Evolutionary conservation across 768 basidiomycete species (phyloP), one percentile per base, ranked within the genome.

Genomic region (Thelephora aurantiotincta): DNA sequence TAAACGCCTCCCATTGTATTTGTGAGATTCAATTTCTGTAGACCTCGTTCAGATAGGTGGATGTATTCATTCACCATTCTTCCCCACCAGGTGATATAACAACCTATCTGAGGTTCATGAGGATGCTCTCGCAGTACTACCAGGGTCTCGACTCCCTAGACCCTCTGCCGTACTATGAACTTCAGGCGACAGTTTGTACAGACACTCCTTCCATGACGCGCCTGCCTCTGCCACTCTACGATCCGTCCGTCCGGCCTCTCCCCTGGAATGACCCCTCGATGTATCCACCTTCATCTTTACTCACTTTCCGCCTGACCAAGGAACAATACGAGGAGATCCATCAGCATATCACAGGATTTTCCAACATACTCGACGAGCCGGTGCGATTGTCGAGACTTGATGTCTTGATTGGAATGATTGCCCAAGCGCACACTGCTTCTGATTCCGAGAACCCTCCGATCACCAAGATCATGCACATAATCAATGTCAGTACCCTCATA

Each of bases 81-180:
- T 4, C 26, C 9, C 26, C 26, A 30, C 14, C 33, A 54, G 53
- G 50, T 19, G 53, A 54, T 23, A 50, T 50, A 6, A 46, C 41
- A 41, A 26, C 41, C 14, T 22, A 49, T 13, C 26, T 43, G 11
- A 35, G 33, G 5, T 51, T 54, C 43, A 18, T 42, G 6, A 50
- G 53, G 34, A 47, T 54, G 9, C 45, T 54, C 12, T 54, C 53
- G 9, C 50, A 51, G 33, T 46, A 36, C 36, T 54, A 54, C 30
- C 53, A 51, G 34, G 53, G 53, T 20, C 50, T 54, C 2, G 30
- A 33, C 11, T 43, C 50, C 2, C 33, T 51, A 26, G 53, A 54
- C 26, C 51, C 47, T 1, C 44, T 42, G 23, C 53, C 53, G 13
- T 35, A 37, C 11, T 54, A 54, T 33, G 41, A 18, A 5, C 14